These are phyloP conservation scores for Annulohypoxylon stygium DNA, from an alignment of 495 filamentous ascomycete species.

Conservation along the genomic window DNA sequence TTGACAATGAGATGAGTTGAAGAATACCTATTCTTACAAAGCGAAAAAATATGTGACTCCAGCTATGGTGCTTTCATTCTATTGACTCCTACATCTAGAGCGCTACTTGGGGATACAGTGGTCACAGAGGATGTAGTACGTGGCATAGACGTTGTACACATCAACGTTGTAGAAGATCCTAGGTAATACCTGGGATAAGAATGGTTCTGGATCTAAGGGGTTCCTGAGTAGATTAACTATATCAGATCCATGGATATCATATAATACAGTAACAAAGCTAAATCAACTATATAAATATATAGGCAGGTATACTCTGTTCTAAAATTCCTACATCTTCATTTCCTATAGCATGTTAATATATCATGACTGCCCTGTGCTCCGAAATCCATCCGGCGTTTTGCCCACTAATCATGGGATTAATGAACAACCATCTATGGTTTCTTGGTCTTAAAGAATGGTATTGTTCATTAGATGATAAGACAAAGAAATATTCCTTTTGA, in stretches of 20 bases:
- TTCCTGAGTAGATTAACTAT: neutral
- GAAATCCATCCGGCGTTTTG: neutral
- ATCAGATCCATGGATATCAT: neutral
- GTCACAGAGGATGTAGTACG: neutral
- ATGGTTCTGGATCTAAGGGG: neutral
- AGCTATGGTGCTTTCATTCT: neutral
- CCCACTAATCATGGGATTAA: neutral
- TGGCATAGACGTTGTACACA: neutral
- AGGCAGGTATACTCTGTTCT: no score
- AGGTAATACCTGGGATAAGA: neutral
- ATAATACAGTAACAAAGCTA: neutral
- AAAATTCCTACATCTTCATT: neutral
- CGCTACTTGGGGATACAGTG: neutral
- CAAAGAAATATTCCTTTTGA: neutral
- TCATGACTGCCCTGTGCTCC: neutral
- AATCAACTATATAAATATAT: neutral
- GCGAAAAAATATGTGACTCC: neutral
- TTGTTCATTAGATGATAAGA: neutral
- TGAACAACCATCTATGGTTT: neutral
- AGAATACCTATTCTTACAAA: neutral
- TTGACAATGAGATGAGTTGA: neutral
- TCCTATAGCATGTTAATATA: neutral
- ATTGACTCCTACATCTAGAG: neutral
- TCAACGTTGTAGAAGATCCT: neutral
- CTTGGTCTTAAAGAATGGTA: neutral